These are phyloP conservation scores for Strobilomyces dryophilus DNA, from an alignment of 768 basidiomycete species.

Conservation along the genomic window DNA sequence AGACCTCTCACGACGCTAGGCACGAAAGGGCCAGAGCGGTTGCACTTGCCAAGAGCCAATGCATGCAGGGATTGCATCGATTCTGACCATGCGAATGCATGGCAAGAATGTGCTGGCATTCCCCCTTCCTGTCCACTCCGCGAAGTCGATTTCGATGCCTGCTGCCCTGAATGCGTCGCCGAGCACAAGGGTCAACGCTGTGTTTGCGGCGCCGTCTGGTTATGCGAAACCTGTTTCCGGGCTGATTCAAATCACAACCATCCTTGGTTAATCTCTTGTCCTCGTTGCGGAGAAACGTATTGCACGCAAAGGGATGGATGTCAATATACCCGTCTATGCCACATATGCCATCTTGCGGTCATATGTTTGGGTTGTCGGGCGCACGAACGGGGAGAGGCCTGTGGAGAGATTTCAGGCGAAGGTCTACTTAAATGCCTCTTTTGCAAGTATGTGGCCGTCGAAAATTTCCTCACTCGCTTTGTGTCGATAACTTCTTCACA, in stretches of 20 bases:
- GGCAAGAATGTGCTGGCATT: not conserved
- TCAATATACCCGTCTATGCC: not conserved
- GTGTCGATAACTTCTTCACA: no score
- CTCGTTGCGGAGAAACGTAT: not conserved
- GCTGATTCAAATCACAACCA: rapidly evolving
- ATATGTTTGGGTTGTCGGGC: not conserved
- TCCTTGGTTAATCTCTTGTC: not conserved
- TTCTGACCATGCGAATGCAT: not conserved
- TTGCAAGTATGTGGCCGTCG: no score
- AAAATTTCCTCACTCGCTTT: no score
- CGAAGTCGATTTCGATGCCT: not conserved
- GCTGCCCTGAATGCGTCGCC: not conserved
- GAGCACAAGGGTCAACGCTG: not conserved
- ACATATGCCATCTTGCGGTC: not conserved
- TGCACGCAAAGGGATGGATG: not conserved
- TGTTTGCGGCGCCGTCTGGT: no score
- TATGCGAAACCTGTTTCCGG: not conserved
- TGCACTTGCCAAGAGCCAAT: not conserved
- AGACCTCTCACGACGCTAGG: not conserved
- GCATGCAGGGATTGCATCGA: not conserved
- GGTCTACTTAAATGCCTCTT: no score
- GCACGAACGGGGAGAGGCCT: not conserved
- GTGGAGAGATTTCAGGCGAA: no score
- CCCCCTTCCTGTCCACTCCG: no score
- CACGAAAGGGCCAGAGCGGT: not conserved